These are phyloP conservation scores for Aureobasidium sp. DNA, from an alignment of 2,329 filamentous ascomycete species.

Conservation along the genomic window DNA sequence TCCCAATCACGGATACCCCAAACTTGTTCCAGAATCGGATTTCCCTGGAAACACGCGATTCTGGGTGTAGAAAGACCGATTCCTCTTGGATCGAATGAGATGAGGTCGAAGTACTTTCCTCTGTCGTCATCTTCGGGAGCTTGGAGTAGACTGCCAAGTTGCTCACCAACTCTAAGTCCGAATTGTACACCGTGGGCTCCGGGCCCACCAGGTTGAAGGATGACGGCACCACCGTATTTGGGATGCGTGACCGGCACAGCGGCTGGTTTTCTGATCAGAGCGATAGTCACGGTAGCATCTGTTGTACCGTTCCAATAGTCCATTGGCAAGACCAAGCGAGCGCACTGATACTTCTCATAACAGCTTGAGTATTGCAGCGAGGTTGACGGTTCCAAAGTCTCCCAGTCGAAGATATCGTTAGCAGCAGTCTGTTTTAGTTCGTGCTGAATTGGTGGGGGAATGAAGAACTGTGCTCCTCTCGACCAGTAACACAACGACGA, in stretches of 20 bases:
- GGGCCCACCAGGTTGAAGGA: constrained; percentile 42
- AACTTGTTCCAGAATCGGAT: not conserved
- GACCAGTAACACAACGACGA: not conserved
- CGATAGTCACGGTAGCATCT: constrained; percentile 36
- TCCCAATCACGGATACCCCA: not conserved
- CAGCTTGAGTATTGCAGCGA: constrained; percentile 26
- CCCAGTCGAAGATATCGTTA: too few relatives aligned
- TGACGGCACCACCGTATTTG: constrained; percentile 40
- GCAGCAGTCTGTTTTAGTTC: too few relatives aligned
- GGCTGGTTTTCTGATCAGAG: constrained; percentile 40
- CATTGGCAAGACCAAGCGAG: constrained; percentile 42
- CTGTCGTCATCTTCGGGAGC: constrained; percentile 17
- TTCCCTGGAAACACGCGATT: constrained; percentile 30
- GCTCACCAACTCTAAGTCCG: constrained; percentile 23
- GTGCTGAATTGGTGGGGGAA: not conserved
- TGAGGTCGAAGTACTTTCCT: constrained; percentile 31
- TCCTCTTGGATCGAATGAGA: constrained; percentile 38
- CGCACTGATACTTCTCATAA: constrained; percentile 41
- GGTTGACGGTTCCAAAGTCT: not conserved
- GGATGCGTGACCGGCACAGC: constrained; percentile 35
- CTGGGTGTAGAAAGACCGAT: constrained; percentile 31
- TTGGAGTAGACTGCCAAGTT: constrained; percentile 34
- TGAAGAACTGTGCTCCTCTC: not conserved
- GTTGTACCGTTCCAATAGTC: constrained; percentile 31
- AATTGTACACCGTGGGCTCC: constrained; percentile 36